phyloP scores from a whole-genome alignment of 176 grass and related monocot species.

The Poa pratensis region DNA sequence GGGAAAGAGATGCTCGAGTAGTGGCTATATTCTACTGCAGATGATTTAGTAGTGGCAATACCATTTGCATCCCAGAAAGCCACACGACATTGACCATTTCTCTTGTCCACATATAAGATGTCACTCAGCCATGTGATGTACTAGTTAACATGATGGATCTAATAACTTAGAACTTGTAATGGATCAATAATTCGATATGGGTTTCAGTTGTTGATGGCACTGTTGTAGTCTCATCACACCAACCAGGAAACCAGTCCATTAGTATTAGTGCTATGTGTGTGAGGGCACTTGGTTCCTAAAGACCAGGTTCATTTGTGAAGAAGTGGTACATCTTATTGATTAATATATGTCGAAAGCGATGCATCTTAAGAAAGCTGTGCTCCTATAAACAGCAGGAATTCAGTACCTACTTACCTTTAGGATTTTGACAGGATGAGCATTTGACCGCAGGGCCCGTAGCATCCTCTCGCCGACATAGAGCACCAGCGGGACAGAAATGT shows the following conservation, averaged over 20 bases:
- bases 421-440: conserved; percentile 86
- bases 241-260: conserved; percentile 14
- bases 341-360: background rate
- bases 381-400: background rate
- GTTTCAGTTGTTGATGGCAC: background rate
- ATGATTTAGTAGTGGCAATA: conserved; percentile 44
- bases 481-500: conserved; percentile 80
- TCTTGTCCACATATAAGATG: conserved; percentile 26
- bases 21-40: conserved; percentile 30
- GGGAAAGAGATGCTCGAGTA: conserved; percentile 31
- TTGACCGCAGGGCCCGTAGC: conserved; percentile 82
- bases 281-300: conserved; percentile 8
- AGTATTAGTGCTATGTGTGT: background rate
- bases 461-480: conserved; percentile 82
- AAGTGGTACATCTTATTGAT: background rate
- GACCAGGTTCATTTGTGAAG: background rate
- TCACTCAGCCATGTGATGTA: background rate
- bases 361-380: background rate
- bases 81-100: conserved; percentile 31
- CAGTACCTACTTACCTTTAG: conserved; percentile 61
- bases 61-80: conserved; percentile 43
- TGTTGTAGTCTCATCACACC: conserved; percentile 14
- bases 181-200: background rate
- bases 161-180: conserved; percentile 1
- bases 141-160: conserved; percentile 34